A percentile compares a stretch with the other conserved stretches of the same genome.
Evolutionary conservation across 2,329 filamentous ascomycete species (phyloP).

Genomic region (Metarhizium guizhouense): DNA sequence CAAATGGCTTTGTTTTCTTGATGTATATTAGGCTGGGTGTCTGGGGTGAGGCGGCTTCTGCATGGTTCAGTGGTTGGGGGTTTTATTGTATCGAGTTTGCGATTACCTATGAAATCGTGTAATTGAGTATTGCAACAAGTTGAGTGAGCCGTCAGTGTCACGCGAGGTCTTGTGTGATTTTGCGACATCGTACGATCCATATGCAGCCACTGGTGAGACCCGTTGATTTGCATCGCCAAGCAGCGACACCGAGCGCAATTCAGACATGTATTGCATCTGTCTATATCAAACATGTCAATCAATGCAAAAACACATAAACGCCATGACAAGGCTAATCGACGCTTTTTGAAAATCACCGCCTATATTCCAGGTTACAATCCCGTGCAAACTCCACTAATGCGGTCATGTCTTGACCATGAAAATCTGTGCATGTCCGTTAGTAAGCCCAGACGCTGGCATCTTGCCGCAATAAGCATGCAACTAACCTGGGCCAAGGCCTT

Average conservation of each 20-base stretch:
- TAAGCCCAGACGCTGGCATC: background rate
- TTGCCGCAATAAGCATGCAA: background rate
- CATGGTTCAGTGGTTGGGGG: background rate
- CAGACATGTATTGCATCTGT: background rate
- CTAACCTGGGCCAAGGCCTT: slow-evolving; percentile 78
- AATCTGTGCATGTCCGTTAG: slow-evolving; percentile 37
- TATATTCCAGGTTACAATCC: background rate
- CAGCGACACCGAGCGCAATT: background rate
- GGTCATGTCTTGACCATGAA: slow-evolving; percentile 54
- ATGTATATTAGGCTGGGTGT: background rate
- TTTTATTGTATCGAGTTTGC: background rate
- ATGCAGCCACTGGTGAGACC: background rate
- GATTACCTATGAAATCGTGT: background rate
- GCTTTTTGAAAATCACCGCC: background rate
- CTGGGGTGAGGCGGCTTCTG: background rate
- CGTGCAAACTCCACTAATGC: background rate
- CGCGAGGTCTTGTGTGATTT: background rate
- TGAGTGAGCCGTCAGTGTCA: background rate
- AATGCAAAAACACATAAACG: background rate
- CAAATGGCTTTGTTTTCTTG: background rate
- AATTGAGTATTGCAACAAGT: background rate
- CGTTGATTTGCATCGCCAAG: background rate
- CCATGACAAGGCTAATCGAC: background rate
- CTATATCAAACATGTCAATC: background rate
- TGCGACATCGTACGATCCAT: background rate